Evolutionary conservation across 257 asterid genomes (phyloP).

Genomic region (Solanum ahanhuiri): DNA sequence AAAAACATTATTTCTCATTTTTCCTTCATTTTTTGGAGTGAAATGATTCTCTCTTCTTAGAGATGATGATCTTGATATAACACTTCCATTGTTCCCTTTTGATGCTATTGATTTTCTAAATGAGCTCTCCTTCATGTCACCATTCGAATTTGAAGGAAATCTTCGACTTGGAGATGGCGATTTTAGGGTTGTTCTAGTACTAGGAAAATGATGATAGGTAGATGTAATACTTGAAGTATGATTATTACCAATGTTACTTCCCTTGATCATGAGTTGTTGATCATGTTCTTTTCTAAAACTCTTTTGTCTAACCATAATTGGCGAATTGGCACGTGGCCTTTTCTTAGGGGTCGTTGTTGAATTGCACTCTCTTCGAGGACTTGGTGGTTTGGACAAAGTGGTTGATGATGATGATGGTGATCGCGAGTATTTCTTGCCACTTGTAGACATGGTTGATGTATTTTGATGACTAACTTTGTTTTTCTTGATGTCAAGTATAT

Average conservation of each 20-base stretch:
- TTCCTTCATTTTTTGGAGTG: conserved; percentile 11
- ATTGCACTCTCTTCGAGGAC: conserved; percentile 15
- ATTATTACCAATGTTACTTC: background rate
- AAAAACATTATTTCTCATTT: background rate
- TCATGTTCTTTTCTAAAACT: conserved; percentile 44
- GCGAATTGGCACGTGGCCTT: conserved; percentile 49
- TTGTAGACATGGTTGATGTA: background rate
- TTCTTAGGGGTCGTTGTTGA: conserved; percentile 31
- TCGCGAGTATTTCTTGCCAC: background rate
- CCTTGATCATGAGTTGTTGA: background rate
- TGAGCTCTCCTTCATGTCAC: background rate
- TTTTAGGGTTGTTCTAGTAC: conserved; percentile 19
- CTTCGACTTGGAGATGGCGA: conserved; percentile 74
- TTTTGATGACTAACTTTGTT: background rate
- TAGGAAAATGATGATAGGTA: conserved; percentile 5
- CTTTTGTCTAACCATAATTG: conserved; percentile 48
- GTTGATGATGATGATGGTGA: background rate
- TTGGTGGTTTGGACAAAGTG: background rate
- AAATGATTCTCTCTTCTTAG: conserved; percentile 6
- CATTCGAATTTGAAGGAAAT: conserved; percentile 1
- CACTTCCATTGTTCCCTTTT: conserved; percentile 18
- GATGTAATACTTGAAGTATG: background rate
- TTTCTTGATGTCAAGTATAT: conserved; percentile 17
- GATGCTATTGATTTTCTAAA: background rate
- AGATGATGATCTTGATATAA: conserved; percentile 7